A percentile compares a stretch with the other conserved stretches of the same genome.
These are phyloP conservation scores for Fusarium virguliforme DNA, from an alignment of 2,329 filamentous ascomycete species.

Conservation along the genomic window DNA sequence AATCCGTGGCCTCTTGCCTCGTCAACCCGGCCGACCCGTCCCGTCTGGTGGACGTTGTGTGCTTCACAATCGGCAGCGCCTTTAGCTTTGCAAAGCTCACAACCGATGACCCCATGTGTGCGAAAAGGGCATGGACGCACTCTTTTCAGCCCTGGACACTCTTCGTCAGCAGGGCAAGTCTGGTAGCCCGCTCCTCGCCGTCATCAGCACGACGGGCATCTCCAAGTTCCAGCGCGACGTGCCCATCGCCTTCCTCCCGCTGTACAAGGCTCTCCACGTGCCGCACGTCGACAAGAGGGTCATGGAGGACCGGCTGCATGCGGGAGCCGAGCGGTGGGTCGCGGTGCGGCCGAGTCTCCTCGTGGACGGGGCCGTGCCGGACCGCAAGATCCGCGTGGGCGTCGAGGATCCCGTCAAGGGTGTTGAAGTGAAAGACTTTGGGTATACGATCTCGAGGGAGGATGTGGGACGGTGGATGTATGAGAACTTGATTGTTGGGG, in stretches of 20 bases:
- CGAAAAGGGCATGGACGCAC: slow-evolving; percentile 55
- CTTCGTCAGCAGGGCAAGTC: slow-evolving; percentile 43
- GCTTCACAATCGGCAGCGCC: slow-evolving; percentile 59
- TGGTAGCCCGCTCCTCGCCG: slow-evolving; percentile 57
- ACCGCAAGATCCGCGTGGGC: slow-evolving; percentile 50
- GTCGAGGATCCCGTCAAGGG: slow-evolving; percentile 55
- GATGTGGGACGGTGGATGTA: slow-evolving; percentile 62
- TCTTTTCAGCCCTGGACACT: slow-evolving; percentile 55
- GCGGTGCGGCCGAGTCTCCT: slow-evolving; percentile 59
- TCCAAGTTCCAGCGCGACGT: slow-evolving; percentile 47
- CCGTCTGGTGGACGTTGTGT: slow-evolving; percentile 58
- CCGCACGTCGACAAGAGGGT: slow-evolving; percentile 66
- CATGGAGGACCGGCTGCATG: slow-evolving; percentile 59
- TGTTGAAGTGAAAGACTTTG: slow-evolving; percentile 57
- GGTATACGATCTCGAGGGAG: slow-evolving; percentile 56
- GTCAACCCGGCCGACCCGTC: slow-evolving; percentile 45
- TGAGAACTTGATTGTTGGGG: slow-evolving; percentile 54
- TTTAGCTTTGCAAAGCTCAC: slow-evolving; percentile 49
- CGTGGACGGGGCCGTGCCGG: slow-evolving; percentile 45
- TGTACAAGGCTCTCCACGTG: slow-evolving; percentile 61
- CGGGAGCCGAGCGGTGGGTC: slow-evolving; percentile 53
- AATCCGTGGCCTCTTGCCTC: slow-evolving; percentile 56
- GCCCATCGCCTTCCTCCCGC: slow-evolving; percentile 60
- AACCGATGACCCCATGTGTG: slow-evolving; percentile 61
- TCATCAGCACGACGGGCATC: slow-evolving; percentile 62